A percentile compares a stretch with the other conserved stretches of the same genome.
Evolutionary conservation across 1,139 yeast genomes (phyloP).

Genomic region (Tardiomyces digboiensis): DNA sequence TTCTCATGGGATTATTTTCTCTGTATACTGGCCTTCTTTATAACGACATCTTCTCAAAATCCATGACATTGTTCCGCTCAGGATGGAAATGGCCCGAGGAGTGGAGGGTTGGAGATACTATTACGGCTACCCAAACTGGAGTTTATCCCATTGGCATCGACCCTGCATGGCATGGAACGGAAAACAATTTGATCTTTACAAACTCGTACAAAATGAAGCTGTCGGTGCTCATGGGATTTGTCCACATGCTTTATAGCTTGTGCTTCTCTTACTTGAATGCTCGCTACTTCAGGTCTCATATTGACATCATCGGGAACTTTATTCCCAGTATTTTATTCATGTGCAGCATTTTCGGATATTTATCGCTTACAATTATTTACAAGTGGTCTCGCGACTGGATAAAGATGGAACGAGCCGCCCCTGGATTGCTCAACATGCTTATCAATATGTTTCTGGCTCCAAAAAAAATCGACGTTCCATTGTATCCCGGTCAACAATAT

Average conservation of each 20-base stretch:
- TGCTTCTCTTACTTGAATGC: constrained; percentile 80
- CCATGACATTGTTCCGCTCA: constrained; percentile 75
- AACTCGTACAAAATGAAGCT: constrained; percentile 96
- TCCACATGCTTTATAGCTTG: constrained; percentile 89
- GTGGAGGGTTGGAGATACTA: constrained; percentile 52
- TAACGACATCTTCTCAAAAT: constrained; percentile 86
- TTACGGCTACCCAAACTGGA: constrained; percentile 57
- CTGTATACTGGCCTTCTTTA: constrained; percentile 91
- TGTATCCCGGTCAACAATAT: constrained; percentile 76
- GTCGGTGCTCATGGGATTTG: constrained; percentile 88
- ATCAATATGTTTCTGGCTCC: constrained; percentile 96
- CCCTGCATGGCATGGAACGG: constrained; percentile 97
- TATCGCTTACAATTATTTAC: constrained; percentile 74
- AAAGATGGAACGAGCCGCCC: constrained; percentile 65
- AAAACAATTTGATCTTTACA: constrained; percentile 78
- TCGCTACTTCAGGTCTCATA: constrained; percentile 58
- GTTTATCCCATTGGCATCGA: constrained; percentile 83
- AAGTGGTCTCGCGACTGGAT: constrained; percentile 97
- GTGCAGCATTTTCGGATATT: constrained; percentile 93
- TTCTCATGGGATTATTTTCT: constrained; percentile 88
- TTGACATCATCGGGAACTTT: constrained; percentile 88
- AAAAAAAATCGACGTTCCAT: constrained; percentile 73
- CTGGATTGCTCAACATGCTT: constrained; percentile 88
- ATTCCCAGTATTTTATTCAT: constrained; percentile 90
- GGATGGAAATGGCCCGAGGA: constrained; percentile 92